These are phyloP conservation scores for Dillenia turbinata DNA, from an alignment of 164 flowering plant genomes.

Conservation along the genomic window DNA sequence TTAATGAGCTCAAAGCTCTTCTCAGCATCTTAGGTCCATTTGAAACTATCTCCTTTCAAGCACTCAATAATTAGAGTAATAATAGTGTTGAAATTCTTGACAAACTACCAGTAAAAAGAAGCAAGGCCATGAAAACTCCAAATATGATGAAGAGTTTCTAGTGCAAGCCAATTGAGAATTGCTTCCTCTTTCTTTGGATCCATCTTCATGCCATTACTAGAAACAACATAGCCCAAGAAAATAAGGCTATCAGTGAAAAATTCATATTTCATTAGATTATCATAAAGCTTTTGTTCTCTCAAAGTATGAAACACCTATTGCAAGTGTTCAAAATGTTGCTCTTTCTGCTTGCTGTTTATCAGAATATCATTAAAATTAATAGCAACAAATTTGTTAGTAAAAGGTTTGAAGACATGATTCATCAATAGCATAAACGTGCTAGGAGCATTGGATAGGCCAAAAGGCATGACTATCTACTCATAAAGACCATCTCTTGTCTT, in stretches of 20 bases:
- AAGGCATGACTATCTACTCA: too few species aligned
- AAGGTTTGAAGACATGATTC: too few species aligned
- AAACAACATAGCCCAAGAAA: neutral
- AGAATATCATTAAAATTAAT: too few species aligned
- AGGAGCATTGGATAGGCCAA: too few species aligned
- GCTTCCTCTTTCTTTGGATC: neutral
- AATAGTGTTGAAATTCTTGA: neutral
- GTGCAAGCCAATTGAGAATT: neutral
- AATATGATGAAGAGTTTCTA: neutral
- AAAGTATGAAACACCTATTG: too few species aligned
- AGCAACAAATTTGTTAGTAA: too few species aligned
- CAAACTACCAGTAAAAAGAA: neutral
- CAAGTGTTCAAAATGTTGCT: too few species aligned
- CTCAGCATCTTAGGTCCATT: neutral
- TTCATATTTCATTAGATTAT: neutral
- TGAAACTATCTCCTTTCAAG: neutral
- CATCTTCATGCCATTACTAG: neutral
- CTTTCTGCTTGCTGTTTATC: too few species aligned
- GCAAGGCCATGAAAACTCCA: neutral
- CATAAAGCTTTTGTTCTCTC: neutral
- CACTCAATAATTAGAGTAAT: neutral
- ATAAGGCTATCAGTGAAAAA: neutral
- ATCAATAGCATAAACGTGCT: too few species aligned
- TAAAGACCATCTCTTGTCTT: too few species aligned
- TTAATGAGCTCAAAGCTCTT: neutral